Evolutionary conservation across 2,329 filamentous ascomycete genomes (phyloP), one percentile per base, ranked within the genome.

Genomic region (Penicillium sp.): DNA sequence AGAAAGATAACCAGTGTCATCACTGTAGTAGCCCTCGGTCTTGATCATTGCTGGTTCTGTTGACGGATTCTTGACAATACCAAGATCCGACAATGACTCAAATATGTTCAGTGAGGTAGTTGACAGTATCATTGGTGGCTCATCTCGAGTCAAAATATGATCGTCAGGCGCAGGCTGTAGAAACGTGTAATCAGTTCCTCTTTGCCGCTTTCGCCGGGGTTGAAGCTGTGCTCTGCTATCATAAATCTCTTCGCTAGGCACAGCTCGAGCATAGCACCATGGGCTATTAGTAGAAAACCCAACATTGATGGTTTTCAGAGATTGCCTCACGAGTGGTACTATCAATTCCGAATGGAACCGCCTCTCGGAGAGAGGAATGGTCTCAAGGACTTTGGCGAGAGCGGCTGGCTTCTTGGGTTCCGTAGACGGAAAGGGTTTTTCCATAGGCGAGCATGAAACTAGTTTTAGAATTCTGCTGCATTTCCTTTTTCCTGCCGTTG

Each of bases 381-480:
- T 60, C 42, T 62, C 58, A 11, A 77, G 61, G 7, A 80, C 63
- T 26, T 70, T 75, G 11, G 64, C 67, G 39, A 74, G 76, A 7
- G 77, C 78, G 34, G 71, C 67, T 5, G 71, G 70, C 11, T 74
- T 72, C 61, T 81, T 84, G 9, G 83, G 82, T 61, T 82, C 81
- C 13, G 69, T 67, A 10, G 71, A 72, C 23, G 67, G 66, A 59
- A 79, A 84, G 2, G 84, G 82, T 11, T 61, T 54, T 39, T 75
- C 56, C 2, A 78, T 58, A 1, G 83, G 76, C 8, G 61, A 18
- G 13, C 69, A 74, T 7, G 83, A 85, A 23, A 78, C 64, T 1
- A 84, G 66, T 5, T 51, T 43, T 51, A 7, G 19, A 43, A 60
- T 46, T 14, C 50, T 44, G 2, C 44, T n/a, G 14, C 9, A 14